Percentiles rank a stretch among this genome's conserved stretches.
These are phyloP conservation scores for Malassezia vespertilionis DNA, from an alignment of 1,284 basidiomycete species.

Conservation along the genomic window DNA sequence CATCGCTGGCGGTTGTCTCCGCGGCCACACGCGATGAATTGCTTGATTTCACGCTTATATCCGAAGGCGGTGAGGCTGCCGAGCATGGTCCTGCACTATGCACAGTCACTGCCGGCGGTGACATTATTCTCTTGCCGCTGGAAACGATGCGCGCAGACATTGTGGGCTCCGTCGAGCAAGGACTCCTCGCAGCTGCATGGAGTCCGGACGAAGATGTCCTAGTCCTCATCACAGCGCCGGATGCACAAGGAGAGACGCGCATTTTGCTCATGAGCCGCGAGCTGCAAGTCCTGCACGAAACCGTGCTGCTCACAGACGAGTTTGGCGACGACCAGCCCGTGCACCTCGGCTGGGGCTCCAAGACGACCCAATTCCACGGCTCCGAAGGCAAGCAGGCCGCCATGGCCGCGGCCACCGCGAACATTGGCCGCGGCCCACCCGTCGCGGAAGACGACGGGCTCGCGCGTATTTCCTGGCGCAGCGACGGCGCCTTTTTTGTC, in stretches of 20 bases:
- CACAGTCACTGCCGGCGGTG: slow-evolving; percentile 34
- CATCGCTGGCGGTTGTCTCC: slow-evolving; percentile 7
- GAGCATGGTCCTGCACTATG: slow-evolving; percentile 30
- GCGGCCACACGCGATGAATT: slow-evolving; percentile 14
- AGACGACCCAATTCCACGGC: slow-evolving; percentile 93
- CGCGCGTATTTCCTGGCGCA: slow-evolving; percentile 79
- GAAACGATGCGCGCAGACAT: slow-evolving; percentile 20
- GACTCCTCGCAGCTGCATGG: slow-evolving; percentile 73
- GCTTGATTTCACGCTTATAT: slow-evolving; percentile 28
- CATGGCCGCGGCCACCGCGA: slow-evolving; percentile 51
- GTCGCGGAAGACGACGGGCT: slow-evolving; percentile 59
- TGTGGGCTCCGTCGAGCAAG: slow-evolving; percentile 68
- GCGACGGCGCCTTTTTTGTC: slow-evolving; percentile 78
- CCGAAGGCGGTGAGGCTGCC: slow-evolving; percentile 34
- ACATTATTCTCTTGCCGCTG: slow-evolving; percentile 32
- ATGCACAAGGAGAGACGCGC: slow-evolving; percentile 51
- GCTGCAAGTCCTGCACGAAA: slow-evolving; percentile 77
- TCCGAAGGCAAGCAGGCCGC: slow-evolving; percentile 82
- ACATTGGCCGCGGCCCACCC: slow-evolving; percentile 37
- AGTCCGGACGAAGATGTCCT: slow-evolving; percentile 79
- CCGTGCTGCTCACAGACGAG: slow-evolving; percentile 59
- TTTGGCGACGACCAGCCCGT: slow-evolving; percentile 86
- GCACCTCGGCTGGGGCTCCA: slow-evolving; percentile 95
- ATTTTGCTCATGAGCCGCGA: slow-evolving; percentile 77
- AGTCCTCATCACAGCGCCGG: slow-evolving; percentile 51